Conservation (phyloP, 2,329 filamentous ascomycete species). For the Alternaria solani region DNA sequence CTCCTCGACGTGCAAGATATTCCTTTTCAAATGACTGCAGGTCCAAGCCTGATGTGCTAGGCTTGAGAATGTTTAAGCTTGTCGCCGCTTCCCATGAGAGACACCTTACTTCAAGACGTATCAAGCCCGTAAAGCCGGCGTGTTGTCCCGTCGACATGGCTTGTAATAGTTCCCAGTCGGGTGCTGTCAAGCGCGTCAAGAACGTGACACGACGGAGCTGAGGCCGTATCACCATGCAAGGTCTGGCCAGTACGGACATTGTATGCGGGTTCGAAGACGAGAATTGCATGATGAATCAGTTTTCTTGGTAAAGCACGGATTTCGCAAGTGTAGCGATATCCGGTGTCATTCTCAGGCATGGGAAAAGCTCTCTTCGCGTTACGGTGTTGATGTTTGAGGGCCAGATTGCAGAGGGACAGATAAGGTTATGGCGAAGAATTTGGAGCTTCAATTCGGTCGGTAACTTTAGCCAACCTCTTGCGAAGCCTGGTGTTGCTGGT, state of each 20-base stretch:
- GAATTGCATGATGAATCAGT: conserved; percentile 1
- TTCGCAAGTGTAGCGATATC: conserved; percentile 2
- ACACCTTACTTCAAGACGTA: not conserved
- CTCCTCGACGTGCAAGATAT: too few species aligned
- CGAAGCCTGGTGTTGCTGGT: not conserved
- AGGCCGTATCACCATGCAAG: not conserved
- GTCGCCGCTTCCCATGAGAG: not conserved
- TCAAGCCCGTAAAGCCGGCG: not conserved
- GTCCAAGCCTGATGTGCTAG: too few species aligned
- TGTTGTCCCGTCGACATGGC: not conserved
- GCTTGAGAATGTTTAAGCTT: not conserved
- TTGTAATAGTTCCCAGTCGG: not conserved
- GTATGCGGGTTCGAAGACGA: not conserved
- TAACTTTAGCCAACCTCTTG: conserved; percentile 1
- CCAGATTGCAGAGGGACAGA: not conserved
- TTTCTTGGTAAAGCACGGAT: not conserved
- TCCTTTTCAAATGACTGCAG: too few species aligned
- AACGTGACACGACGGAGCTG: conserved; percentile 1
- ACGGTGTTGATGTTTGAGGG: conserved; percentile 3
- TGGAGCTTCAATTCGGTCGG: conserved; percentile 4
- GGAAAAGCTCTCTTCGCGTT: not conserved
- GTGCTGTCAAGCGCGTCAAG: not conserved
- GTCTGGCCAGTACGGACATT: not conserved
- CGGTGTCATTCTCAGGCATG: not conserved
- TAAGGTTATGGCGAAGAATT: not conserved